A percentile compares a stretch with the other conserved stretches of the same genome.
Evolutionary conservation across 805 yeast genomes (phyloP).

Genomic region (Lipomyces chichibuensis): DNA sequence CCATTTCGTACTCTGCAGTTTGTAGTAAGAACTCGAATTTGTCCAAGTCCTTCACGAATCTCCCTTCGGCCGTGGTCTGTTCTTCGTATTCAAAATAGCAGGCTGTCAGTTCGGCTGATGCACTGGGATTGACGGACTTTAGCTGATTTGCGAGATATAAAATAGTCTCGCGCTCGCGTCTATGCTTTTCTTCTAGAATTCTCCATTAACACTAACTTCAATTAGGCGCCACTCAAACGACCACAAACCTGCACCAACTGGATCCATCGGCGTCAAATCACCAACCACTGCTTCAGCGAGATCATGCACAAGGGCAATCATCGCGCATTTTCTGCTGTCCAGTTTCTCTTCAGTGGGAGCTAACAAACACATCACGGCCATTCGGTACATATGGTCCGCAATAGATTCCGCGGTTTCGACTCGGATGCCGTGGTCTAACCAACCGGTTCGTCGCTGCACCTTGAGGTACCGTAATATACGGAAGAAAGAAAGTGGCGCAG

Average conservation of each 20-base stretch:
- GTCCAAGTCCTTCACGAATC: slow-evolving; percentile 91
- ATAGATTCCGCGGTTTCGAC: slow-evolving; percentile 43
- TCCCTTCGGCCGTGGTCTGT: slow-evolving; percentile 77
- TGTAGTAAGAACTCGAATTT: slow-evolving; percentile 78
- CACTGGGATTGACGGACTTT: slow-evolving; percentile 62
- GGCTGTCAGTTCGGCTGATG: slow-evolving; percentile 65
- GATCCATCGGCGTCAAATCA: slow-evolving; percentile 84
- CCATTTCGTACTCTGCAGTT: slow-evolving; percentile 67
- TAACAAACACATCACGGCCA: slow-evolving; percentile 80
- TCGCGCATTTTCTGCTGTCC: slow-evolving; percentile 70
- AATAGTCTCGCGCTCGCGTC: slow-evolving; percentile 76
- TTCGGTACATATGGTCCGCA: slow-evolving; percentile 95
- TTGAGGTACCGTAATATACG: slow-evolving; percentile 52
- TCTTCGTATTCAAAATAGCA: slow-evolving; percentile 91
- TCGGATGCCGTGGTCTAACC: slow-evolving; percentile 72
- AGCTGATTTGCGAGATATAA: slow-evolving; percentile 63
- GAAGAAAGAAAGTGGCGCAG: slow-evolving; percentile 34
- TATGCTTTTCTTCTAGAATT: slow-evolving; percentile 66
- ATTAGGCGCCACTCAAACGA: not conserved
- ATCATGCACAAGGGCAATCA: slow-evolving; percentile 89
- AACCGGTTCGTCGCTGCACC: slow-evolving; percentile 85
- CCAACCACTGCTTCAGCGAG: slow-evolving; percentile 94
- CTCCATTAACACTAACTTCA: not conserved
- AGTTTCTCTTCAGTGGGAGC: slow-evolving; percentile 53
- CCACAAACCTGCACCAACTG: slow-evolving; percentile 56